Percentiles rank a stretch among this genome's conserved stretches.
Conservation (phyloP, 352 stramenopile species). For the Globisporangium nagaii region DNA sequence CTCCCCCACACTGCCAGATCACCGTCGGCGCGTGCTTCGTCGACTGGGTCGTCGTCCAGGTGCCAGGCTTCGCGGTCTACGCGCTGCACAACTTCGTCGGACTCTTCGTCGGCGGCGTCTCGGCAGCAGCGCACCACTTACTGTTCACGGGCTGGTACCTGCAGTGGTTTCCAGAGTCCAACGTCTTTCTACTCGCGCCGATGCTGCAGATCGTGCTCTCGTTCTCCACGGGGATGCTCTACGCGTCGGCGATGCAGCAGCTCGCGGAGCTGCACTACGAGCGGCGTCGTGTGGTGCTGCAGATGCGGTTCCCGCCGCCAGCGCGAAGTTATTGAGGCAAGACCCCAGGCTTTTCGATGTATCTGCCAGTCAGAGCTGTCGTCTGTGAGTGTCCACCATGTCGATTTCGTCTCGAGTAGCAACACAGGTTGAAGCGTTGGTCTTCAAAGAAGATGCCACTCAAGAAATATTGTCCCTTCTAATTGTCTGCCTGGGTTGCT, state of each 20-base stretch:
- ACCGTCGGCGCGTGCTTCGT: not conserved
- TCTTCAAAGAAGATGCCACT: too few species aligned
- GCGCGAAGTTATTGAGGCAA: slow-evolving; percentile 2
- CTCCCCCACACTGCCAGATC: too few species aligned
- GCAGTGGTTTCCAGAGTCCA: slow-evolving; percentile 3
- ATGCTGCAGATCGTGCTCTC: slow-evolving; percentile 10
- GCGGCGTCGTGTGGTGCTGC: not conserved
- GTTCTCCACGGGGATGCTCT: slow-evolving; percentile 2
- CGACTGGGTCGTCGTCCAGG: slow-evolving; percentile 1
- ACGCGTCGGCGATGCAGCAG: slow-evolving; percentile 5
- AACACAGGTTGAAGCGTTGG: too few species aligned
- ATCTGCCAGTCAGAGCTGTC: not conserved
- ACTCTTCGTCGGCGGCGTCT: not conserved
- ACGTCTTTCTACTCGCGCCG: slow-evolving; percentile 2
- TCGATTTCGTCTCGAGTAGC: too few species aligned
- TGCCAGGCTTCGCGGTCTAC: slow-evolving; percentile 1
- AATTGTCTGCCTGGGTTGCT: not conserved
- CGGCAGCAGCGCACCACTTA: slow-evolving; percentile 2
- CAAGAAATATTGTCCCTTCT: too few species aligned
- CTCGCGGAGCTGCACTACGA: slow-evolving; percentile 3
- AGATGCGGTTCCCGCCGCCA: not conserved
- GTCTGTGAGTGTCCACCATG: not conserved
- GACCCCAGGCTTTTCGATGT: too few species aligned
- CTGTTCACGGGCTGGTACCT: slow-evolving; percentile 6
- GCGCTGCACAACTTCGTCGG: not conserved